phyloP scores from a whole-genome alignment of 768 basidiomycete genomes.

The Neoboletus magnificus region DNA sequence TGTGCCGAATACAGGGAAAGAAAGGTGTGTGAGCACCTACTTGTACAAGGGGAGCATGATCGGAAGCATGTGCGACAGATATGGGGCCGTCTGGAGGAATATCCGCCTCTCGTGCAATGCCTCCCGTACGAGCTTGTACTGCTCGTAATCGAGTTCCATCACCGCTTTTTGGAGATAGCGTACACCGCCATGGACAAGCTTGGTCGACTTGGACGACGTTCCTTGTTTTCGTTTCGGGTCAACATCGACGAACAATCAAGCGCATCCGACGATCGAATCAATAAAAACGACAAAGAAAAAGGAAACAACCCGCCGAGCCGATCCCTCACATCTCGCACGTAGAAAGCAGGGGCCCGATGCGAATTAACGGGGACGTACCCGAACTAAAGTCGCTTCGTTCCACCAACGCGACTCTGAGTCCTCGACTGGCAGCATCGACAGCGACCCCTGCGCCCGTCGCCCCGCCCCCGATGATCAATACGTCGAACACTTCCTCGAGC shows the following conservation, averaged over 20 bases:
- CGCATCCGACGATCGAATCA: background rate
- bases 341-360: background rate
- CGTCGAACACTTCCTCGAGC: constrained; percentile 52
- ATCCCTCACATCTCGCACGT: background rate
- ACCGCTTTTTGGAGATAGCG: constrained; percentile 97
- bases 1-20: background rate
- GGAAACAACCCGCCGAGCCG: background rate
- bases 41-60: constrained; percentile 98
- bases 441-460: constrained; percentile 97
- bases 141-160: constrained; percentile 92
- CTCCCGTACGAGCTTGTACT: constrained; percentile 94
- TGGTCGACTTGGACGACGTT: constrained; percentile 92
- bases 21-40: constrained; percentile 35
- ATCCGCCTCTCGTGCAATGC: constrained; percentile 90
- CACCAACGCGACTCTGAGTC: constrained; percentile 89
- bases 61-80: constrained; percentile 87
- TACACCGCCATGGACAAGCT: constrained; percentile 97
- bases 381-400: constrained; percentile 91
- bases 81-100: constrained; percentile 94
- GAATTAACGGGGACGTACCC: constrained; percentile 42
- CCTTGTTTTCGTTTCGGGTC: background rate
- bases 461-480: constrained; percentile 88
- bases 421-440: constrained; percentile 88
- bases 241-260: background rate
- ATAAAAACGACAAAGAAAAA: too few relatives aligned